A percentile compares a stretch with the other conserved stretches of the same genome.
phyloP scores from a whole-genome alignment of 768 basidiomycete genomes.

The Xerocomus potaroensis region DNA sequence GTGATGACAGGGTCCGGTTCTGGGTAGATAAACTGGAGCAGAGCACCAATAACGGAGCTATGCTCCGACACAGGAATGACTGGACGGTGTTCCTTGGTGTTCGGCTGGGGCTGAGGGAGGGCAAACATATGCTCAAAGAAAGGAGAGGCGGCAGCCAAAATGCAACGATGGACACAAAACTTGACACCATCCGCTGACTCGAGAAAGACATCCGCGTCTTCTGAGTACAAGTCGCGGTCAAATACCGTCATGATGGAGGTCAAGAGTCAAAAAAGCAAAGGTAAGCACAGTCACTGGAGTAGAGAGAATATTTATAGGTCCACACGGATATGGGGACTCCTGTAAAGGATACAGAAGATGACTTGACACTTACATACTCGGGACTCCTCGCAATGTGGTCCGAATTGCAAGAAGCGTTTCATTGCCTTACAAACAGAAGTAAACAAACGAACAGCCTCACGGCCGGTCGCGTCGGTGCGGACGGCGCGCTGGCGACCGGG shows the following conservation, averaged over 20 bases:
- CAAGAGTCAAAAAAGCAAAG: background rate
- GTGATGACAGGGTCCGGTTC: slow-evolving; percentile 48
- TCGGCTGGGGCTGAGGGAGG: slow-evolving; percentile 47
- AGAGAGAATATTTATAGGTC: slow-evolving; percentile 18
- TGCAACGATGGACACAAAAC: slow-evolving; percentile 58
- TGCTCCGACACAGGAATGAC: slow-evolving; percentile 55
- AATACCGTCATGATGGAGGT: slow-evolving; percentile 26
- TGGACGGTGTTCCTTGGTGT: slow-evolving; percentile 31
- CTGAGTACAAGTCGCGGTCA: slow-evolving; percentile 37
- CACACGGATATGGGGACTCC: background rate
- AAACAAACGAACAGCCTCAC: slow-evolving; percentile 16
- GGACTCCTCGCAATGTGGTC: slow-evolving; percentile 5
- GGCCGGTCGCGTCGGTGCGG: slow-evolving; percentile 32
- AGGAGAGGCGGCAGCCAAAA: slow-evolving; percentile 59
- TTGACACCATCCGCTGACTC: slow-evolving; percentile 41
- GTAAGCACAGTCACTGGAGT: background rate
- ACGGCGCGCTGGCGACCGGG: slow-evolving; percentile 20
- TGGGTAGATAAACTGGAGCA: slow-evolving; percentile 63
- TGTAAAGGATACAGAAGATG: background rate
- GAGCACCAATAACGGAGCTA: slow-evolving; percentile 38
- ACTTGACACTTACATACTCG: slow-evolving; percentile 21
- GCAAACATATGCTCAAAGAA: slow-evolving; percentile 70
- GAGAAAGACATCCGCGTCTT: slow-evolving; percentile 52
- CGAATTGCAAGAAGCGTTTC: slow-evolving; percentile 14
- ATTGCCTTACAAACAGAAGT: slow-evolving; percentile 19